These are phyloP conservation scores for Mycogone perniciosa DNA, from an alignment of 2,329 filamentous ascomycete species.

Conservation along the genomic window DNA sequence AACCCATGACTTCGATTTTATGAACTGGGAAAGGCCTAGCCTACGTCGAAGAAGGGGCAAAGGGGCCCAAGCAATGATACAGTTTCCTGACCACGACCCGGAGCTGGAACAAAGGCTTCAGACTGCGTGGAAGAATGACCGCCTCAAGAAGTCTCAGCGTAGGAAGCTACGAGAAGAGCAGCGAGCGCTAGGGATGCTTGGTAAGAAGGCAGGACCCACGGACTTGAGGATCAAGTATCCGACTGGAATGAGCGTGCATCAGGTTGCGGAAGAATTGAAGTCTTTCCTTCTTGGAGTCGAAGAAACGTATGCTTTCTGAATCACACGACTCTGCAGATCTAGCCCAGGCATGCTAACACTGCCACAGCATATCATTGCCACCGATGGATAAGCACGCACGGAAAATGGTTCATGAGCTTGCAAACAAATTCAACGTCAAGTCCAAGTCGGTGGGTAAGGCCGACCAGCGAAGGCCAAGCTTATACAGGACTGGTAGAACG, in stretches of 20 bases:
- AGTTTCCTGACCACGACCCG: conserved; percentile 54
- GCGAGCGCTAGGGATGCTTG: conserved; percentile 59
- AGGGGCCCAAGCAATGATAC: conserved; percentile 48
- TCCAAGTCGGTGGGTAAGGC: conserved; percentile 78
- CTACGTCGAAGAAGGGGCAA: conserved; percentile 57
- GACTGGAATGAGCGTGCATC: conserved; percentile 61
- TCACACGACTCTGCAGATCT: background rate
- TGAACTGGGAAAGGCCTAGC: conserved; percentile 72
- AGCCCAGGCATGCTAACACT: conserved; percentile 10
- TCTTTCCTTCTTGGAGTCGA: conserved; percentile 59
- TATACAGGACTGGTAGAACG: conserved; percentile 69
- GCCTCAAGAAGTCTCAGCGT: conserved; percentile 62
- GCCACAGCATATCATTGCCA: conserved; percentile 61
- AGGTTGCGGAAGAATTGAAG: conserved; percentile 67
- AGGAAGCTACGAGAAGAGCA: conserved; percentile 66
- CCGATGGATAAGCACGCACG: conserved; percentile 77
- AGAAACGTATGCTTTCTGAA: conserved; percentile 47
- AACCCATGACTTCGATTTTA: conserved; percentile 71
- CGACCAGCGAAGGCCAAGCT: conserved; percentile 64
- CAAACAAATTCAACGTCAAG: conserved; percentile 67
- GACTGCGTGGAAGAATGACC: conserved; percentile 58
- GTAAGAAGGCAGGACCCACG: conserved; percentile 48
- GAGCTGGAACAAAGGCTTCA: conserved; percentile 58
- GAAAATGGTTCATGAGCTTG: conserved; percentile 73
- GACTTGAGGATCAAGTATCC: conserved; percentile 66